phyloP scores from a whole-genome alignment of 73 alveolate species.

The Stentor coeruleus region DNA sequence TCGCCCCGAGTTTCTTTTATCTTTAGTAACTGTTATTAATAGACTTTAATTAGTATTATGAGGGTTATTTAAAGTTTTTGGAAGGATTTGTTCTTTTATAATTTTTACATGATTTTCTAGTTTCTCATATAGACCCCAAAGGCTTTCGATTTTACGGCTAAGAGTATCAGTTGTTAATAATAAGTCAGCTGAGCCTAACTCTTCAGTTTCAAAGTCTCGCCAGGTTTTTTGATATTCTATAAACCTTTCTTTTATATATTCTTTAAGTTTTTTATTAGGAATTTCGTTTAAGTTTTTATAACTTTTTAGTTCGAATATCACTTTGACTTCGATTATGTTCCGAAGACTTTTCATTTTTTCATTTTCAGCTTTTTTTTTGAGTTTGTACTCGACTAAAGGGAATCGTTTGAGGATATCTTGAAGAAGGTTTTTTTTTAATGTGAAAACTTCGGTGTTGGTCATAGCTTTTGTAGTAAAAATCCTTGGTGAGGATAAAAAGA shows the following conservation, averaged over 20 bases:
- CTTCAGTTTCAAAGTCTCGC: background rate
- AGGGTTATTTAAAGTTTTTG: too few species aligned
- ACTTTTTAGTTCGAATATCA: background rate
- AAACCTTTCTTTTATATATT: background rate
- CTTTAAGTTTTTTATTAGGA: background rate
- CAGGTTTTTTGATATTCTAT: background rate
- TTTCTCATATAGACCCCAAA: too few species aligned
- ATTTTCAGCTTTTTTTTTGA: background rate
- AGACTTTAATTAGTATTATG: too few species aligned
- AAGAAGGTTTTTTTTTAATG: background rate
- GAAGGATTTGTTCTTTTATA: too few species aligned
- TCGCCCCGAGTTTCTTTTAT: constrained; percentile 3
- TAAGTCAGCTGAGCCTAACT: background rate
- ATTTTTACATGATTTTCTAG: too few species aligned
- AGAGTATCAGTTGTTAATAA: background rate
- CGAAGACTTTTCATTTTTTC: background rate
- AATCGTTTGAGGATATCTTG: constrained; percentile 6
- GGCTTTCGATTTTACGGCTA: too few species aligned
- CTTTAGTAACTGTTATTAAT: too few species aligned
- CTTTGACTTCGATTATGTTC: background rate
- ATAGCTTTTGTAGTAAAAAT: background rate
- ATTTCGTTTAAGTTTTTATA: background rate
- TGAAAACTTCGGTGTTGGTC: background rate
- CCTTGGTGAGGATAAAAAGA: background rate
- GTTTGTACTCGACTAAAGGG: constrained; percentile 7